phyloP scores from a whole-genome alignment of 2,329 filamentous ascomycete species.

The Emmonsia crescens region DNA sequence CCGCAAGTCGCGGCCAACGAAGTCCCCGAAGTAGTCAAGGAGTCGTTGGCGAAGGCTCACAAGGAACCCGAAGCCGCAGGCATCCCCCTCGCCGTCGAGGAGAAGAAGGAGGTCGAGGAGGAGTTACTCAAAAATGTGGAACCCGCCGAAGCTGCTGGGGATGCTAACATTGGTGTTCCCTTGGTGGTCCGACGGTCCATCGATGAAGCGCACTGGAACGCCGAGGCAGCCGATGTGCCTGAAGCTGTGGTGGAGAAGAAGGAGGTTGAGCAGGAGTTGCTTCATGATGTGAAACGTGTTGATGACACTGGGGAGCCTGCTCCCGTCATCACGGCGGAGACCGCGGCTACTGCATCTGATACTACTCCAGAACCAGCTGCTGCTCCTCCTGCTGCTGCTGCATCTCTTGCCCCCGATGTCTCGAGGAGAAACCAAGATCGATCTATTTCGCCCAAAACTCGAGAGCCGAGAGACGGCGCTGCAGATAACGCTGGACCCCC shows the following conservation, averaged over 20 bases:
- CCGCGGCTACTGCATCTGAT: conserved; percentile 28
- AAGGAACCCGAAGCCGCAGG: conserved; percentile 34
- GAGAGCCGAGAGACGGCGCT: conserved; percentile 16
- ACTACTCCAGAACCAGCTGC: conserved; percentile 13
- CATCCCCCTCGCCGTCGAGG: conserved; percentile 39
- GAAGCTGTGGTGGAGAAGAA: conserved; percentile 65
- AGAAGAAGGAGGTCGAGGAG: conserved; percentile 33
- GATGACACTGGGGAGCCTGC: conserved; percentile 27
- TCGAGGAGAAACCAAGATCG: conserved; percentile 10
- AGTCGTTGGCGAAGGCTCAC: conserved; percentile 41
- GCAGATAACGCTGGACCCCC: conserved; percentile 10
- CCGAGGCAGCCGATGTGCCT: conserved; percentile 61
- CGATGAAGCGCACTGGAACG: conserved; percentile 44
- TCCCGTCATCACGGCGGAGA: conserved; percentile 31
- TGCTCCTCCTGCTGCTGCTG: background rate
- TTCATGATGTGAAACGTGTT: conserved; percentile 37
- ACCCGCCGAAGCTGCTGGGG: conserved; percentile 11
- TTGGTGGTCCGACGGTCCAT: conserved; percentile 37
- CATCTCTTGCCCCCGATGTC: conserved; percentile 6
- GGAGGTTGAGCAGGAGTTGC: conserved; percentile 60
- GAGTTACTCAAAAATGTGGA: conserved; percentile 11
- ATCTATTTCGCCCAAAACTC: conserved; percentile 15
- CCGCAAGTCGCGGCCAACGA: conserved; percentile 34
- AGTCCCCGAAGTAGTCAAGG: conserved; percentile 34
- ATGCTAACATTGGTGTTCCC: conserved; percentile 24